A percentile compares a stretch with the other conserved stretches of the same genome.
Conservation (phyloP, 345 rosid genomes). For the Clausena lansium region DNA sequence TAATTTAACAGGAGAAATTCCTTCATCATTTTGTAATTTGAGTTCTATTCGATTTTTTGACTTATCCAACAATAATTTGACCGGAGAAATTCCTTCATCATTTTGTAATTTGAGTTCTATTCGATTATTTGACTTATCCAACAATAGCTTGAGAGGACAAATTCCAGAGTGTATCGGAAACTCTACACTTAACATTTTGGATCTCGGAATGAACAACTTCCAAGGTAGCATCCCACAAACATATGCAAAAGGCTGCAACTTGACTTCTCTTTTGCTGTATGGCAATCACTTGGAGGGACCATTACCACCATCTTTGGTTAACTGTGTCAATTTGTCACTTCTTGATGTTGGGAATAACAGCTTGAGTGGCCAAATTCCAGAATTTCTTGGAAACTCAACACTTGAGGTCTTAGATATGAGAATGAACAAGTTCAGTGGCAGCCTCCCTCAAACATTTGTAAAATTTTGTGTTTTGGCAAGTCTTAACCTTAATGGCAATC, state of each 20-base stretch:
- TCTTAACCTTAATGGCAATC: too few species aligned
- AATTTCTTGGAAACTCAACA: too few species aligned
- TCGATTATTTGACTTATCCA: not conserved
- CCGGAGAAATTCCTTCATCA: not conserved
- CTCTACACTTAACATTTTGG: fast-evolving
- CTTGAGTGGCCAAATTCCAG: too few species aligned
- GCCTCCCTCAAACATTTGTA: too few species aligned
- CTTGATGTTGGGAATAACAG: too few species aligned
- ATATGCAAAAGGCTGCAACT: too few species aligned
- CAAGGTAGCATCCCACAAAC: not conserved
- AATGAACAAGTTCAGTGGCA: too few species aligned
- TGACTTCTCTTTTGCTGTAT: not conserved
- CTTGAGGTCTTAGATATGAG: too few species aligned
- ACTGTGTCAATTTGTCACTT: not conserved
- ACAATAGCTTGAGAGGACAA: too few species aligned
- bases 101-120: constrained; percentile 6
- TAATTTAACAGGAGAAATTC: constrained; percentile 8
- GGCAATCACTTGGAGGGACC: constrained; percentile 26
- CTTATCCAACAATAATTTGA: not conserved
- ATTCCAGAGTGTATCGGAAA: too few species aligned
- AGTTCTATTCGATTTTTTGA: not conserved
- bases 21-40: not conserved
- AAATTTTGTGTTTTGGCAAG: too few species aligned
- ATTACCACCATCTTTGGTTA: constrained; percentile 20
- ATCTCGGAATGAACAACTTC: not conserved